Conservation (phyloP, 148 eudicot genomes). For the Amaranthus hypochondriacus region DNA sequence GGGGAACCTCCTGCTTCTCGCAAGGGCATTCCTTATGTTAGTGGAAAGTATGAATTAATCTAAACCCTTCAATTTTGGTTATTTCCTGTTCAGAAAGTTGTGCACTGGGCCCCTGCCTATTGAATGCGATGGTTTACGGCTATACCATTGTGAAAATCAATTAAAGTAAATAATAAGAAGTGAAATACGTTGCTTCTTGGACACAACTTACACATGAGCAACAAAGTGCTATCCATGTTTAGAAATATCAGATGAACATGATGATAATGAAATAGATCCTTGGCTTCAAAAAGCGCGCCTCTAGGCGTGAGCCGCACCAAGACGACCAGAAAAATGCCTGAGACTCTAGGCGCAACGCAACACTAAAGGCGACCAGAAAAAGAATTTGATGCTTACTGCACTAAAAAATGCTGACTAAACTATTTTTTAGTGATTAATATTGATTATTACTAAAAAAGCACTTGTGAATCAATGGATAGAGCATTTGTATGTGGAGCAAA, state of each 20-base stretch:
- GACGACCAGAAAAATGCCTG: too few relatives aligned
- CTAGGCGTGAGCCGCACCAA: too few relatives aligned
- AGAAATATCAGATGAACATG: not conserved
- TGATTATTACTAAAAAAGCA: too few relatives aligned
- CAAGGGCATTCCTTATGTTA: constrained; percentile 61
- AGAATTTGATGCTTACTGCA: too few relatives aligned
- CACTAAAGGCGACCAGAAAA: too few relatives aligned
- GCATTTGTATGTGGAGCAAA: too few relatives aligned
- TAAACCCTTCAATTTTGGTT: not conserved
- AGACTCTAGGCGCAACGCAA: too few relatives aligned
- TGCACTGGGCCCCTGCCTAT: not conserved
- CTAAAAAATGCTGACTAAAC: too few relatives aligned
- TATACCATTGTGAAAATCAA: not conserved
- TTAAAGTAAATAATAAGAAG: not conserved
- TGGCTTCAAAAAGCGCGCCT: too few relatives aligned
- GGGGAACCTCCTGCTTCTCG: constrained; percentile 55
- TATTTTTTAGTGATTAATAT: too few relatives aligned
- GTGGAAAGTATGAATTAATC: constrained; percentile 51
- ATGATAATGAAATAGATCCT: not conserved
- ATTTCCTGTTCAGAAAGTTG: not conserved
- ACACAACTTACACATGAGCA: not conserved
- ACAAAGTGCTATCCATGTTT: not conserved
- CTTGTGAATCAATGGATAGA: too few relatives aligned
- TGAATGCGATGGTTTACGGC: not conserved
- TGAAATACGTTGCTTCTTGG: not conserved